phyloP scores from a whole-genome alignment of 257 asterid genomes.

The Nicotiana paniculata region DNA sequence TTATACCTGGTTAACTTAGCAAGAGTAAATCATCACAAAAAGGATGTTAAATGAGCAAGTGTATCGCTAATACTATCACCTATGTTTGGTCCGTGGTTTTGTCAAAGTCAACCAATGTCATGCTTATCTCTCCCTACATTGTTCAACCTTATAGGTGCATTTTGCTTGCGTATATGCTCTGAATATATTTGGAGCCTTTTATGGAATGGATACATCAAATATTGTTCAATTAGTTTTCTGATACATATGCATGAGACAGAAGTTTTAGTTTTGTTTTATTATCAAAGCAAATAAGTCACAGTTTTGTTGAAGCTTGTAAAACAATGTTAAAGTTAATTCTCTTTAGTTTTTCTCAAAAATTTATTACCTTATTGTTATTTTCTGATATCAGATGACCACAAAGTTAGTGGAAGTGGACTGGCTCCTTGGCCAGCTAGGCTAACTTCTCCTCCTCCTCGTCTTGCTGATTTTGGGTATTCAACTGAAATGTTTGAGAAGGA shows the following conservation, averaged over 20 bases:
- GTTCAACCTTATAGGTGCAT: not conserved
- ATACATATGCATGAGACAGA: not conserved
- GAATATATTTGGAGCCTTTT: not conserved
- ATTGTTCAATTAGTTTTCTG: not conserved
- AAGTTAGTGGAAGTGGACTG: conserved; percentile 69
- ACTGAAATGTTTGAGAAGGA: conserved; percentile 81
- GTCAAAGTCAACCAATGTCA: not conserved
- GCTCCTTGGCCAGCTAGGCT: conserved; percentile 96
- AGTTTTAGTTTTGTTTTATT: not conserved
- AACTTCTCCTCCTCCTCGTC: conserved; percentile 89
- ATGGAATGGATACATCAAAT: not conserved
- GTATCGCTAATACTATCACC: not conserved
- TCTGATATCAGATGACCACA: conserved; percentile 72
- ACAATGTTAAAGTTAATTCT: not conserved
- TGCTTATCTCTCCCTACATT: not conserved
- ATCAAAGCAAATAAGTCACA: not conserved
- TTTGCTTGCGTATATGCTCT: not conserved
- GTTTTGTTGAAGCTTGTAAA: not conserved
- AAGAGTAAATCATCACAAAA: not conserved
- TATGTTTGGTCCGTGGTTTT: not conserved
- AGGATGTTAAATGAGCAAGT: not conserved
- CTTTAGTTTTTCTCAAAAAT: not conserved
- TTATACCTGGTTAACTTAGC: not conserved
- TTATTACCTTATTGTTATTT: conserved; percentile 7
- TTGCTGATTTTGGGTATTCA: conserved; percentile 94